Conservation (phyloP, 768 basidiomycete species). For the Phaffia tasmanica region DNA sequence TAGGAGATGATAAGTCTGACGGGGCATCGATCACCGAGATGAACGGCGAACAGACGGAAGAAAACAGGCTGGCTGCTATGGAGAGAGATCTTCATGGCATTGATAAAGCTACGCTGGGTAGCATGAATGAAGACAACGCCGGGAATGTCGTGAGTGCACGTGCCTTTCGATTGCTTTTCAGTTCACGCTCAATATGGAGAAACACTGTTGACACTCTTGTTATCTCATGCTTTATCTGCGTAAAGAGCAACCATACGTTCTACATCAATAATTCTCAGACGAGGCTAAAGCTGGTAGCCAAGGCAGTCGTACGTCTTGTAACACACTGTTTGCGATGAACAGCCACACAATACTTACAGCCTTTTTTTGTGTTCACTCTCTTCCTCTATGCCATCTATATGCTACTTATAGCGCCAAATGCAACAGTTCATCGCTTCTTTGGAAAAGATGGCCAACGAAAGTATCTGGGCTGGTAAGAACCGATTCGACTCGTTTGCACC, state of each 20-base stretch:
- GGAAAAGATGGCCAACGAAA: conserved; percentile 62
- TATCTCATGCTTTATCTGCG: background rate
- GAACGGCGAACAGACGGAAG: conserved; percentile 31
- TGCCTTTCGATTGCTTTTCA: too few relatives aligned
- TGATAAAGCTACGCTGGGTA: conserved; percentile 35
- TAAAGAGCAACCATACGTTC: conserved; percentile 69
- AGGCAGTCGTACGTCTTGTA: conserved; percentile 56
- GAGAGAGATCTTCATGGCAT: conserved; percentile 17
- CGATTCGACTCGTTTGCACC: conserved; percentile 61
- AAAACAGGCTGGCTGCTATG: conserved; percentile 31
- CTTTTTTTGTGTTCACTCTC: background rate
- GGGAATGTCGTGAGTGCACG: conserved; percentile 23
- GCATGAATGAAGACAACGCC: conserved; percentile 43
- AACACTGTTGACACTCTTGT: background rate
- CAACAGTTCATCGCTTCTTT: conserved; percentile 89
- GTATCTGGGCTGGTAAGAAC: conserved; percentile 67
- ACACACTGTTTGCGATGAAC: background rate
- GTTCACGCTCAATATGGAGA: background rate
- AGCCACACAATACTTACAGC: too few relatives aligned
- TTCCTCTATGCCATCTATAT: too few relatives aligned
- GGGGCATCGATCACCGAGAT: conserved; percentile 13
- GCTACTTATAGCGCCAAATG: conserved; percentile 65
- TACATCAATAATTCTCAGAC: conserved; percentile 86
- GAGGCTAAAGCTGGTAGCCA: conserved; percentile 71
- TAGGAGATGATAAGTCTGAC: conserved; percentile 5